Evolutionary conservation across 768 basidiomycete genomes (phyloP).

Genomic region (Suillus occidentalis): DNA sequence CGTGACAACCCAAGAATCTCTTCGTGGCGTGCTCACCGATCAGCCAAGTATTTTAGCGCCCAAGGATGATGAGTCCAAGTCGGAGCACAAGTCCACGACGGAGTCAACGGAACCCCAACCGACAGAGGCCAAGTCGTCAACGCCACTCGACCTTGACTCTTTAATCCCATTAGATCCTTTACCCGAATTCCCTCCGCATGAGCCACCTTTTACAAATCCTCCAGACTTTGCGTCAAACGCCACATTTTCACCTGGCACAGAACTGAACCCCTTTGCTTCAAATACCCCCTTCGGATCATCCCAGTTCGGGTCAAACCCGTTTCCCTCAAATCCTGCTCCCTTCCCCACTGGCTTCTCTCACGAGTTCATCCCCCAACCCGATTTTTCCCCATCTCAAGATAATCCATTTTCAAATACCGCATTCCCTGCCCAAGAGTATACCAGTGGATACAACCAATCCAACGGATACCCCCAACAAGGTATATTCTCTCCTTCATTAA

Average conservation of each 20-base stretch:
- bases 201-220: not conserved
- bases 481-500: not conserved
- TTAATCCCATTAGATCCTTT: constrained; percentile 29
- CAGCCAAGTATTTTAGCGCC: constrained; percentile 12
- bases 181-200: constrained; percentile 1
- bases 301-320: not conserved
- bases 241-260: not conserved
- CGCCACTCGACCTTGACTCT: constrained; percentile 24
- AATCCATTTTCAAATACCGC: not conserved
- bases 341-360: constrained; percentile 1
- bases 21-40: not conserved
- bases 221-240: not conserved
- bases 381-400: not conserved
- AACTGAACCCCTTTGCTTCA: not conserved
- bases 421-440: not conserved
- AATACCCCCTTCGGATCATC: not conserved
- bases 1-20: not conserved
- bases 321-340: not conserved
- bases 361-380: not conserved
- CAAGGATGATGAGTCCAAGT: constrained; percentile 6
- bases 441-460: not conserved
- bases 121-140: not conserved
- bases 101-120: not conserved
- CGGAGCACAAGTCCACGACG: not conserved
- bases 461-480: constrained; percentile 4